Conservation (phyloP, 208 protist species). For the Trypanosoma lewisi region DNA sequence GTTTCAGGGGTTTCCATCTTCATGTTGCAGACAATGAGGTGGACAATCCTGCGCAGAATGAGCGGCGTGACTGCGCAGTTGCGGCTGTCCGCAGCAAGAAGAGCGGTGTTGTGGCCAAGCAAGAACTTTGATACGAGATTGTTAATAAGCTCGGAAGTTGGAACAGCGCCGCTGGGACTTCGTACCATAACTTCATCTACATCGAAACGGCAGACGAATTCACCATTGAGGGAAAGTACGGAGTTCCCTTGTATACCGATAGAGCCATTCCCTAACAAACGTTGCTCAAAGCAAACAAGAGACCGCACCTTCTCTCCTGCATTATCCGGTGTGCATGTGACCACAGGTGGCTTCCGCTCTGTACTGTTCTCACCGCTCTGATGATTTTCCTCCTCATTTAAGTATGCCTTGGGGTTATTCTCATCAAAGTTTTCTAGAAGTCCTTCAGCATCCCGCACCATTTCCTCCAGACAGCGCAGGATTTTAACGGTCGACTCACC, state of each 20-base stretch:
- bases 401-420: constrained; percentile 73
- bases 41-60: constrained; percentile 61
- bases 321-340: background rate
- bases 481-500: constrained; percentile 45
- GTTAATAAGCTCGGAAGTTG: constrained; percentile 55
- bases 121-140: constrained; percentile 57
- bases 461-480: constrained; percentile 57
- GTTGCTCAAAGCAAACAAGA: constrained; percentile 64
- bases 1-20: constrained; percentile 4
- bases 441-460: constrained; percentile 62
- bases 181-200: constrained; percentile 66
- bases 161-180: constrained; percentile 34
- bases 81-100: constrained; percentile 68
- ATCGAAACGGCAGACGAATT: constrained; percentile 58
- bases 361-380: constrained; percentile 18
- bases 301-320: constrained; percentile 35
- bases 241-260: constrained; percentile 58
- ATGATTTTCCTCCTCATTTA: constrained; percentile 33
- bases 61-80: constrained; percentile 72
- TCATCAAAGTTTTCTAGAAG: constrained; percentile 70
- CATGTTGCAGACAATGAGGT: constrained; percentile 48
- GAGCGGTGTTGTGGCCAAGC: constrained; percentile 50
- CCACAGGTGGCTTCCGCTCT: constrained; percentile 1
- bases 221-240: constrained; percentile 45
- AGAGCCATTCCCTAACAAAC: constrained; percentile 56